Conservation (phyloP, 2,329 filamentous ascomycete species). For the Akanthomyces muscarius region DNA sequence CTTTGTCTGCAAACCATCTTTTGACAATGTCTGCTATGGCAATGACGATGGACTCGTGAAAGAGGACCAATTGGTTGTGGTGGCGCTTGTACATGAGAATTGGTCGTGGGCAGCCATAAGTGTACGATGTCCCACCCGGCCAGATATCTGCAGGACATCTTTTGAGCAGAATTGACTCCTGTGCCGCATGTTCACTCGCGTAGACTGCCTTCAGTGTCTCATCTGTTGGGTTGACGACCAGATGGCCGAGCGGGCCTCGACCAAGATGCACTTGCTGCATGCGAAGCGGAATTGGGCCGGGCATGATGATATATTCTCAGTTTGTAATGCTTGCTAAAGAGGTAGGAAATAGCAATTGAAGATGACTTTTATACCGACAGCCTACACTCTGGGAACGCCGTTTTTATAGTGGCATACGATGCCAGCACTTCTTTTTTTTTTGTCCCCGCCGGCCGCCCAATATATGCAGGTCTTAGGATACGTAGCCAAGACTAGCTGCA, state of each 20-base stretch:
- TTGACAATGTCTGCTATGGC: slow-evolving; percentile 3
- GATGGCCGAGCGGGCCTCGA: neutral
- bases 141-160: neutral
- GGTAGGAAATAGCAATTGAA: neutral
- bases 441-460: neutral
- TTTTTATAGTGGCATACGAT: neutral
- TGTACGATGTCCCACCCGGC: slow-evolving; percentile 1
- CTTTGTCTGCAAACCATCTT: neutral
- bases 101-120: neutral
- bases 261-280: slow-evolving; percentile 10
- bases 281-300: neutral
- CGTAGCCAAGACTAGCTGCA: neutral
- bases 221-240: neutral
- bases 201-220: neutral
- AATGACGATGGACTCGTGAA: neutral
- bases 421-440: neutral
- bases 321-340: neutral
- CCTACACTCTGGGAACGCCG: neutral
- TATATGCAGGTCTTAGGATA: neutral
- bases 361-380: too few relatives aligned
- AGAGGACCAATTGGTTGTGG: neutral
- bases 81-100: slow-evolving; percentile 8
- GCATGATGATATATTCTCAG: neutral
- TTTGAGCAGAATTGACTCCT: neutral
- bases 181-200: neutral